Percentiles rank a stretch among this genome's conserved stretches.
Evolutionary conservation across 2,329 filamentous ascomycete species (phyloP).

Genomic region (Xylariaceae sp.): DNA sequence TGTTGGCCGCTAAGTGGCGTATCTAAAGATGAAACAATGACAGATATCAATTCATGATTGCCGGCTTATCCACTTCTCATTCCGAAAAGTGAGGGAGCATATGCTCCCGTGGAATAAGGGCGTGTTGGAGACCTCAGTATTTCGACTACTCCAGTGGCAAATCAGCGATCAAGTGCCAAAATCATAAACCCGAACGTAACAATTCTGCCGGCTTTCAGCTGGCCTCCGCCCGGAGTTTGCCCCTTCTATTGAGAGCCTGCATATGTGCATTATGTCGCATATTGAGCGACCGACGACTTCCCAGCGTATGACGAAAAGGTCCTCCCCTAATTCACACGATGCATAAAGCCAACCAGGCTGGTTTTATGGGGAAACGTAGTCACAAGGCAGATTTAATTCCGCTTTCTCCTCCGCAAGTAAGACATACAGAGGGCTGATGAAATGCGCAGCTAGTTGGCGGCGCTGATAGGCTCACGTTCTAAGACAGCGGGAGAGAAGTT

Average conservation of each 20-base stretch:
- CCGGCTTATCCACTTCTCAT: background rate
- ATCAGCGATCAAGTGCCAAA: background rate
- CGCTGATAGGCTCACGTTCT: conserved; percentile 23
- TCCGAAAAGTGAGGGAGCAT: background rate
- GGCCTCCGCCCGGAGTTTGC: background rate
- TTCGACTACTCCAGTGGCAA: conserved; percentile 5
- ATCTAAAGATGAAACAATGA: background rate
- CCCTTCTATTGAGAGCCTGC: background rate
- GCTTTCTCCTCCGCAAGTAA: conserved; percentile 13
- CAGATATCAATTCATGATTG: no score
- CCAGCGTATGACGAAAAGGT: conserved; percentile 11
- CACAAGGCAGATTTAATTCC: conserved; percentile 21
- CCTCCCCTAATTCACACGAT: background rate
- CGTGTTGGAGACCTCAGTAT: background rate
- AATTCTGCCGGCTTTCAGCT: conserved; percentile 13
- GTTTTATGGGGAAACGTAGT: conserved; percentile 9
- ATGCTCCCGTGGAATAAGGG: no score
- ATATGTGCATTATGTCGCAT: background rate
- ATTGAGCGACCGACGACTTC: background rate
- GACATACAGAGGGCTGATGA: conserved; percentile 24
- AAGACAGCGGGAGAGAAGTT: conserved; percentile 23
- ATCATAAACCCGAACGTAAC: background rate
- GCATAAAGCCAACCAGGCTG: background rate
- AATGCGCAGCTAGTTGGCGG: conserved; percentile 9
- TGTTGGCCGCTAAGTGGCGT: background rate